These are phyloP conservation scores for Botrytis cinerea DNA, from an alignment of 2,329 filamentous ascomycete species.

Conservation along the genomic window DNA sequence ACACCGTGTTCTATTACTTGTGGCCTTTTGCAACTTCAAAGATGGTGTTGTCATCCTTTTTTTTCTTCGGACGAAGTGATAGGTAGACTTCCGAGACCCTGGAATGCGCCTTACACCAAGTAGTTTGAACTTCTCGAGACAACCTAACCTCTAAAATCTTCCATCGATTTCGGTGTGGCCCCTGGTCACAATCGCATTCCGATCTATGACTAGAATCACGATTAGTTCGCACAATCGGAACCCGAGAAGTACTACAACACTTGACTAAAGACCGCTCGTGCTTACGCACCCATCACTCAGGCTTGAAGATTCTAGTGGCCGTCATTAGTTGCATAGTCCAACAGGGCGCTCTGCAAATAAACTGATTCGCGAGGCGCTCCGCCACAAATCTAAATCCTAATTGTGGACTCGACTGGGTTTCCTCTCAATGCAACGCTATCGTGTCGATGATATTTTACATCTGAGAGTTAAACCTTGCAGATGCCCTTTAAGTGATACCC, in stretches of 20 bases:
- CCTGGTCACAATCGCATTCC: background rate
- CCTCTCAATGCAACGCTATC: conserved; percentile 2
- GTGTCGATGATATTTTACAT: background rate
- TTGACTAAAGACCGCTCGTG: background rate
- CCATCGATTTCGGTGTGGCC: background rate
- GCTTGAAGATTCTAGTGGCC: conserved; percentile 7
- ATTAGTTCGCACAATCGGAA: background rate
- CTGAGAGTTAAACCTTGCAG: background rate
- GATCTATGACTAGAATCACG: background rate
- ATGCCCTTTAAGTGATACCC: background rate
- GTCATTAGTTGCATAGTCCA: background rate
- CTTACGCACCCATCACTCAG: conserved; percentile 6
- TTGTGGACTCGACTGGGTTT: background rate
- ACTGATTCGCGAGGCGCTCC: background rate
- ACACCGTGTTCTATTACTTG: background rate
- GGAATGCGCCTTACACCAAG: background rate
- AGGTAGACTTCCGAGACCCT: background rate
- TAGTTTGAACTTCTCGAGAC: background rate
- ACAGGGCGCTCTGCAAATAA: background rate
- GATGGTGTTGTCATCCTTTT: background rate
- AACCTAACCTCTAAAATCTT: background rate
- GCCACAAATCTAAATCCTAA: background rate
- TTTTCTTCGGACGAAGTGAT: background rate
- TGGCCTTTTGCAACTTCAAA: background rate
- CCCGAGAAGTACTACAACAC: background rate